These are phyloP conservation scores for Hydrangea macrophylla DNA, from an alignment of 148 eudicot species.

Conservation along the genomic window DNA sequence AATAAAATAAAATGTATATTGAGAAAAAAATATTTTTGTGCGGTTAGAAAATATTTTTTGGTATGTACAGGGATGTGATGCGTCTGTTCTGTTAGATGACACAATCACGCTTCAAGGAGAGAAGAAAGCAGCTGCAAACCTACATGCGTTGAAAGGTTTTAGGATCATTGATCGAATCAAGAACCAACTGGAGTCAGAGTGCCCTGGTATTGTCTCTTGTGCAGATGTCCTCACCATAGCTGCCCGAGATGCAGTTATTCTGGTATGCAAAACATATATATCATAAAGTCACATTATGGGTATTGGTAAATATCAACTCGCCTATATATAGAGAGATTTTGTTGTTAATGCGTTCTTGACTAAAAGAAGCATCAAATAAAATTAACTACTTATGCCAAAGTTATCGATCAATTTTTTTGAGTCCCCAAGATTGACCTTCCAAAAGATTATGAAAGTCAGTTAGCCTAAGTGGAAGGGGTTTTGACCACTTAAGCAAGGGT, in stretches of 20 bases:
- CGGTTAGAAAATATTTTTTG: too few species aligned
- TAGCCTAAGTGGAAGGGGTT: too few species aligned
- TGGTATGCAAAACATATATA: constrained; percentile 39
- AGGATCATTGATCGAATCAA: constrained; percentile 70
- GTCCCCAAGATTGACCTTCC: too few species aligned
- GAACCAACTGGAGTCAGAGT: constrained; percentile 76
- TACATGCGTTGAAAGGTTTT: constrained; percentile 65
- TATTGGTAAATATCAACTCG: neutral
- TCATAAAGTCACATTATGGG: neutral
- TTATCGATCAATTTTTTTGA: too few species aligned
- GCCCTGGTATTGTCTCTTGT: constrained; percentile 87
- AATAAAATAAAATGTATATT: too few species aligned
- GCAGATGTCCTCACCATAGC: constrained; percentile 91
- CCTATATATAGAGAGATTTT: too few species aligned
- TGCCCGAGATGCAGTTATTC: constrained; percentile 76
- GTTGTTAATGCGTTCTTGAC: too few species aligned
- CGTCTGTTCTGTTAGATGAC: constrained; percentile 80
- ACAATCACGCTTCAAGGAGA: constrained; percentile 74
- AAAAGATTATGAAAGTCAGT: too few species aligned
- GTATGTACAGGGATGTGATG: constrained; percentile 92
- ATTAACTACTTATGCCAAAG: too few species aligned
- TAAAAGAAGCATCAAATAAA: too few species aligned
- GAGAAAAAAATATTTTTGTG: too few species aligned
- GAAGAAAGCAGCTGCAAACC: constrained; percentile 61
- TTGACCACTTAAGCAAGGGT: too few species aligned